Evolutionary conservation across 768 basidiomycete species (phyloP).

Genomic region (Tylopilus subfusipes): DNA sequence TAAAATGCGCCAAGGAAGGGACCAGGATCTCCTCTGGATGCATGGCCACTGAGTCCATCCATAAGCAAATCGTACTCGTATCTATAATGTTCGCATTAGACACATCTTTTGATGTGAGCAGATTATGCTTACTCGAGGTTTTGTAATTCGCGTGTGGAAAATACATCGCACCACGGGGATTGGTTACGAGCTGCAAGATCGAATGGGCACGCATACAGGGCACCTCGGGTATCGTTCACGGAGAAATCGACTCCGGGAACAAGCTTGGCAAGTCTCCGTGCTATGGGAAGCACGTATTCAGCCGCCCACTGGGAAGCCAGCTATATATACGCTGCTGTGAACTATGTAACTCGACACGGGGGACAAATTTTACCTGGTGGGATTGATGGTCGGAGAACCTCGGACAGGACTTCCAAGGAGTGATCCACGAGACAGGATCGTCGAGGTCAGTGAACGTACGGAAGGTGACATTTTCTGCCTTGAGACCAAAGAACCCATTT

Average conservation of each 20-base stretch:
- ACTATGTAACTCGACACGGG: neutral
- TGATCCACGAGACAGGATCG: conserved; percentile 40
- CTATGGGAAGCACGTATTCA: conserved; percentile 36
- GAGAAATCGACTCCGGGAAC: conserved; percentile 34
- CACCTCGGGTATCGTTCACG: conserved; percentile 36
- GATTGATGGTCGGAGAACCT: conserved; percentile 6
- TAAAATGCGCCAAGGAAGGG: conserved; percentile 38
- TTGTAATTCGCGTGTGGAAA: conserved; percentile 33
- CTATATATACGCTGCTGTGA: conserved; percentile 8
- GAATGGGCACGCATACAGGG: conserved; percentile 42
- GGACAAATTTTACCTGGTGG: conserved; percentile 3
- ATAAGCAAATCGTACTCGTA: conserved; percentile 41
- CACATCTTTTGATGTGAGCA: neutral
- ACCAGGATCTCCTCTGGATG: conserved; percentile 30
- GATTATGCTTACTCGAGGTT: conserved; percentile 33
- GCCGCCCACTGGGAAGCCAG: conserved; percentile 29
- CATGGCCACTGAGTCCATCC: conserved; percentile 37
- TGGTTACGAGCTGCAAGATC: conserved; percentile 35
- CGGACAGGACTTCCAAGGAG: conserved; percentile 38
- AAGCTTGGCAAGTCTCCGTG: conserved; percentile 32
- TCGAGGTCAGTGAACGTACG: conserved; percentile 32
- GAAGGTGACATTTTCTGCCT: conserved; percentile 27
- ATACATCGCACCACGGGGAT: conserved; percentile 42
- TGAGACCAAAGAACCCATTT: conserved; percentile 37
- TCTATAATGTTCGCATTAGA: conserved; percentile 10